Conservation (phyloP, 176 grass and related monocot genomes). For the Tillandsia leiboldiana region DNA sequence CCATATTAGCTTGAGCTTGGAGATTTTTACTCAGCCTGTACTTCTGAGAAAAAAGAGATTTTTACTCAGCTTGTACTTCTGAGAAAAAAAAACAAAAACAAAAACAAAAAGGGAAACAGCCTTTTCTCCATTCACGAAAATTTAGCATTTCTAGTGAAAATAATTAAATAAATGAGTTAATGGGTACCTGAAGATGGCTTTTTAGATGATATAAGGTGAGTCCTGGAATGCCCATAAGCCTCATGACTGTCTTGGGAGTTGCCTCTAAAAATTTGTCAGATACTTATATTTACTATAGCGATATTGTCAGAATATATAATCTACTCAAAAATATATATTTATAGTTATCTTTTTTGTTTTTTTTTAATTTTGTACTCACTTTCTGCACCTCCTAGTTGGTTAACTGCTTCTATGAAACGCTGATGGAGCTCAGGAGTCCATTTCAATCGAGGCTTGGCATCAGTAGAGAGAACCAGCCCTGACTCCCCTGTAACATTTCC, state of each 20-base stretch:
- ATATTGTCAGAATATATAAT: slow-evolving; percentile 5
- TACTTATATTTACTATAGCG: slow-evolving; percentile 29
- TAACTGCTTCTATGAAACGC: slow-evolving; percentile 88
- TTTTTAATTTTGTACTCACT: slow-evolving; percentile 48
- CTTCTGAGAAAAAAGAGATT: slow-evolving; percentile 47
- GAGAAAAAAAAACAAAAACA: slow-evolving; percentile 25
- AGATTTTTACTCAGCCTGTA: slow-evolving; percentile 94
- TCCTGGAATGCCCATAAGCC: slow-evolving; percentile 95
- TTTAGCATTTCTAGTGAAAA: neutral
- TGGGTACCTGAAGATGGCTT: slow-evolving; percentile 83
- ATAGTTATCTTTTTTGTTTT: neutral
- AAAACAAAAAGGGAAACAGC: slow-evolving; percentile 1
- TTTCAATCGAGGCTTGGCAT: slow-evolving; percentile 94
- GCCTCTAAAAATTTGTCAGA: slow-evolving; percentile 47
- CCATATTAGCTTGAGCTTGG: slow-evolving; percentile 60
- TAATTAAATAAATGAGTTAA: slow-evolving; percentile 13
- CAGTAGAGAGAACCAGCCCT: slow-evolving; percentile 87
- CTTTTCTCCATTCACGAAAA: neutral
- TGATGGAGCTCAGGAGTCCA: slow-evolving; percentile 98
- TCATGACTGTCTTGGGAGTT: slow-evolving; percentile 96
- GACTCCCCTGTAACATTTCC: slow-evolving; percentile 72
- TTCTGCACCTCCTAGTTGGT: slow-evolving; percentile 95
- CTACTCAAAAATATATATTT: slow-evolving; percentile 4
- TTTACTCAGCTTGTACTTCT: slow-evolving; percentile 53
- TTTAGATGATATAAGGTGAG: slow-evolving; percentile 96